phyloP scores from a whole-genome alignment of 1,284 basidiomycete species.

The Acaromyces ingoldii region DNA sequence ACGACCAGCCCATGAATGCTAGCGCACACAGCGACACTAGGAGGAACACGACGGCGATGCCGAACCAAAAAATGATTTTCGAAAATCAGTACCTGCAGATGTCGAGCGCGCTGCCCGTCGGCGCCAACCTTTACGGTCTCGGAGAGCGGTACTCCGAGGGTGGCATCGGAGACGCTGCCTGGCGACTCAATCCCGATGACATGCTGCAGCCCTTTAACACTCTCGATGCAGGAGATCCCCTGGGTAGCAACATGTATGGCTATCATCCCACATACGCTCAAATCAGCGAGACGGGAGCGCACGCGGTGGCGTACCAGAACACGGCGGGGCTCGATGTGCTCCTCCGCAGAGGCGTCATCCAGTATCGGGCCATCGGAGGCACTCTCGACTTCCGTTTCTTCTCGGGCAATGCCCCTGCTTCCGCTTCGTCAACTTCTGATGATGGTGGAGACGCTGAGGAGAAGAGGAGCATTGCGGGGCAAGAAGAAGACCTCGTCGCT shows the following conservation, averaged over 20 bases:
- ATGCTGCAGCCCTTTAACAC: constrained; percentile 67
- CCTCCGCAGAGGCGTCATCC: constrained; percentile 22
- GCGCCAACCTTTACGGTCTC: constrained; percentile 70
- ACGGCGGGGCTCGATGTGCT: constrained; percentile 35
- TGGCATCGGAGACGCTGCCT: constrained; percentile 33
- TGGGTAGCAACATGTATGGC: constrained; percentile 59
- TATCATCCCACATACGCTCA: constrained; percentile 67
- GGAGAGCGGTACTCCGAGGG: constrained; percentile 65
- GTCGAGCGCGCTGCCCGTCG: constrained; percentile 41
- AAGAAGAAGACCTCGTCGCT: not conserved
- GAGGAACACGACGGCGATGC: constrained; percentile 38
- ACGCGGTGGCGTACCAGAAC: constrained; percentile 24
- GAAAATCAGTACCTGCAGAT: constrained; percentile 71
- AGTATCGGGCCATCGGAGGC: constrained; percentile 37
- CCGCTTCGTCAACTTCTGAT: not conserved
- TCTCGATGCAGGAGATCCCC: constrained; percentile 55
- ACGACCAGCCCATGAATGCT: constrained; percentile 18
- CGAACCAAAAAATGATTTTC: constrained; percentile 52
- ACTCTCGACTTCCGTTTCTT: constrained; percentile 39
- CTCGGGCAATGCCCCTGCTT: constrained; percentile 10
- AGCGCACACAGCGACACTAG: constrained; percentile 14
- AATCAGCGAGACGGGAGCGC: constrained; percentile 56
- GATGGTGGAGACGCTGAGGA: not conserved
- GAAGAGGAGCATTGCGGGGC: not conserved
- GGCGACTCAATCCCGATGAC: constrained; percentile 61